A percentile compares a stretch with the other conserved stretches of the same genome.
Conservation (phyloP, 192 early-diverging fungal genomes). For the Backusella sp. region DNA sequence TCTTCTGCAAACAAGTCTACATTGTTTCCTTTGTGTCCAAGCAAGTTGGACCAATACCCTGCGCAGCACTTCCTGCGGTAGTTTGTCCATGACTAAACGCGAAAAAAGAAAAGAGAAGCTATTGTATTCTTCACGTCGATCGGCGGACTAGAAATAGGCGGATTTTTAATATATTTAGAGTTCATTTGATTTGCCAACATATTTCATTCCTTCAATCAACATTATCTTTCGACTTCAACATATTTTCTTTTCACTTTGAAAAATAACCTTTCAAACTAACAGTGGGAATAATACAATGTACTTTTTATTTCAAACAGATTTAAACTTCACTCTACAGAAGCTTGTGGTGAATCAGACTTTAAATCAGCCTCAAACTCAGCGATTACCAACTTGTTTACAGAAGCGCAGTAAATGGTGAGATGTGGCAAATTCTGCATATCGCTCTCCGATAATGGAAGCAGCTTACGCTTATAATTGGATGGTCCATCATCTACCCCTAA, state of each 20-base stretch:
- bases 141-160: too few species aligned
- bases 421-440: neutral
- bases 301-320: neutral
- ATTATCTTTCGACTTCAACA: too few species aligned
- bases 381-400: neutral
- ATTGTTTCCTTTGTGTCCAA: neutral
- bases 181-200: too few species aligned
- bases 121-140: too few species aligned
- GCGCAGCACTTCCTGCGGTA: neutral
- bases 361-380: neutral
- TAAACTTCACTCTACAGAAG: neutral
- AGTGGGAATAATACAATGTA: neutral
- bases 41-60: neutral
- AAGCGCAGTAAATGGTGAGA: neutral
- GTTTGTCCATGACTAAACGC: neutral
- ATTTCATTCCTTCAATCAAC: too few species aligned
- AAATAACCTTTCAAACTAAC: neutral
- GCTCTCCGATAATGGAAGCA: neutral
- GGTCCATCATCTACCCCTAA: neutral
- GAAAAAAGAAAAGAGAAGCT: too few species aligned
- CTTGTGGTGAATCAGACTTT: neutral
- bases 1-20: neutral
- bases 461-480: neutral
- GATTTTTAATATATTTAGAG: too few species aligned
- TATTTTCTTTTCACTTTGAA: neutral